Conservation (phyloP, 495 filamentous ascomycete genomes). For the Pyronema domesticum region DNA sequence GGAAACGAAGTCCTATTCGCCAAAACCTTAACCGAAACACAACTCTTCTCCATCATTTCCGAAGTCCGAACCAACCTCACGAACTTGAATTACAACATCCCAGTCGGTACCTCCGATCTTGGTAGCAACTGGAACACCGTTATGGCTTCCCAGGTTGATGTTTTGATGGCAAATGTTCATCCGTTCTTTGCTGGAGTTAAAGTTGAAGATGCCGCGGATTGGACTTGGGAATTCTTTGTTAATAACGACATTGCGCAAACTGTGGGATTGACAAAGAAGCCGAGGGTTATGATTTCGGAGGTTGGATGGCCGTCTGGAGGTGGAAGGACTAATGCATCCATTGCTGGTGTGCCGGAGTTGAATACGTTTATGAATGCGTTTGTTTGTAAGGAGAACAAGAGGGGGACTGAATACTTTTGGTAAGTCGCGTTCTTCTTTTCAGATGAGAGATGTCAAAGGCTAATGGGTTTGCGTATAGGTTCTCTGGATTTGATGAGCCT, state of each 20-base stretch:
- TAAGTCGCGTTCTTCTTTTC: conserved; percentile 25
- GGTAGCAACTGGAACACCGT: conserved; percentile 67
- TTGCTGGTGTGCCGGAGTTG: conserved; percentile 68
- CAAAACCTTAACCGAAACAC: conserved; percentile 44
- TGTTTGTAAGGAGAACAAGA: conserved; percentile 61
- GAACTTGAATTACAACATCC: conserved; percentile 43
- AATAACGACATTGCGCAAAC: conserved; percentile 43
- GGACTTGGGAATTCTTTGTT: conserved; percentile 75
- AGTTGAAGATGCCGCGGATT: conserved; percentile 48
- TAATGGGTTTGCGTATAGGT: conserved; percentile 32
- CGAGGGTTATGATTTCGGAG: conserved; percentile 62
- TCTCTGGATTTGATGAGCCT: conserved; percentile 86
- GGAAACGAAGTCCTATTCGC: conserved; percentile 91
- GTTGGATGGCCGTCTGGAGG: conserved; percentile 83
- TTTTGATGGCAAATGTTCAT: conserved; percentile 93
- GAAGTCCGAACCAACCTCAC: conserved; percentile 57
- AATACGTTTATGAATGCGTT: conserved; percentile 74
- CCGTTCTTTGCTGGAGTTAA: conserved; percentile 83
- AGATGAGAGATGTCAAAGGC: conserved; percentile 2
- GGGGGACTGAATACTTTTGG: conserved; percentile 89
- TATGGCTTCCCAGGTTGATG: conserved; percentile 52
- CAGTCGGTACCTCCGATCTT: conserved; percentile 76
- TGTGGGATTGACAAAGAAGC: conserved; percentile 36
- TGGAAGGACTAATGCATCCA: conserved; percentile 47
- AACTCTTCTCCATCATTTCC: conserved; percentile 47